Conservation (phyloP, 164 flowering plant genomes). For the Umbilicus rupestris region DNA sequence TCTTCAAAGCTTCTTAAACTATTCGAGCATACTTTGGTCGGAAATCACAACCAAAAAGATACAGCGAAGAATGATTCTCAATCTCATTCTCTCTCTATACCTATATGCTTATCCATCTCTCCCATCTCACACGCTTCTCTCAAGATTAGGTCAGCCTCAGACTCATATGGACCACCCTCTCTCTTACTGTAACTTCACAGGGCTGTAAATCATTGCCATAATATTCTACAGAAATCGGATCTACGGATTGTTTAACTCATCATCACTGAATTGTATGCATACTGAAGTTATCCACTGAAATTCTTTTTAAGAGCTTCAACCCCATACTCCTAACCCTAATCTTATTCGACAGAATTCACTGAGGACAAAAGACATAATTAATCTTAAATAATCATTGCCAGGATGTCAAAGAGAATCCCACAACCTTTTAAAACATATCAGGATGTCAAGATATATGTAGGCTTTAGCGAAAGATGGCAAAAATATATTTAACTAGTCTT, state of each 20-base stretch:
- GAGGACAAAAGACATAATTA: background rate
- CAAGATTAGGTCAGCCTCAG: conserved; percentile 36
- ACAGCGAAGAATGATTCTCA: conserved; percentile 17
- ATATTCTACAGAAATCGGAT: too few relatives aligned
- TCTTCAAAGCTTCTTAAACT: background rate
- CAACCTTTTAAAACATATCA: background rate
- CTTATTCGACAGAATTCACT: background rate
- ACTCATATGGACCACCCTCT: conserved; percentile 36
- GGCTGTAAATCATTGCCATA: background rate
- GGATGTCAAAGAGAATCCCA: background rate
- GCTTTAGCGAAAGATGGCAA: background rate
- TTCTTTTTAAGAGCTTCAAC: background rate
- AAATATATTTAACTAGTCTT: background rate
- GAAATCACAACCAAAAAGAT: conserved; percentile 4
- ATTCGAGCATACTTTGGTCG: background rate
- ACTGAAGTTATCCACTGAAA: too few relatives aligned
- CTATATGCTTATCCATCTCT: too few relatives aligned
- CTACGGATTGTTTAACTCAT: too few relatives aligned
- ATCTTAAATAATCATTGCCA: conserved; percentile 2
- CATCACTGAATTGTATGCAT: too few relatives aligned
- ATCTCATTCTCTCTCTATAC: conserved; percentile 14
- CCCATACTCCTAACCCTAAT: background rate
- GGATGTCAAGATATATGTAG: background rate
- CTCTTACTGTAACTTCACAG: background rate
- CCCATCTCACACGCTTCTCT: conserved; percentile 29